Evolutionary conservation across 768 basidiomycete species (phyloP), one percentile per base, ranked within the genome.

Genomic region (Cystofilobasidium bisporidii): DNA sequence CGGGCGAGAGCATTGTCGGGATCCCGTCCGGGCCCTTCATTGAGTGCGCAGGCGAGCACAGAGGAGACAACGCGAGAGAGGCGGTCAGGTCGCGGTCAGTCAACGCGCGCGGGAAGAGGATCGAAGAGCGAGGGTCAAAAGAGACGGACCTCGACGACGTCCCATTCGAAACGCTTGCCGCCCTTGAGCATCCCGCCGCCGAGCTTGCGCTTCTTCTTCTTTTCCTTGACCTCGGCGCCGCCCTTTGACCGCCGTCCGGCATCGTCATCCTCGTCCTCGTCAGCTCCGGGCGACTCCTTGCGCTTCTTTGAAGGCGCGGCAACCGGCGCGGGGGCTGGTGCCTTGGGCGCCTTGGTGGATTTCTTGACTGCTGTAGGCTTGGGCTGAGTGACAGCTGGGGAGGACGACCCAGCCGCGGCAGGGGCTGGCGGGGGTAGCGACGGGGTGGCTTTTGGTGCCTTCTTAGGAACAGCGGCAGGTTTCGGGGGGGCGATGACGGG

Each of bases 161-260:
- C 53, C 53, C 53, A 56, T 2, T 56, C n/a, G 53, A 56, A 56
- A 2, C n/a, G 18, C 53, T 56, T 56, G 53, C 53, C 53, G 8
- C 14, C 20, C 50, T 53, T 53, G 50, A 53, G 50, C 53, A 56
- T 11, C 3, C 28, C 53, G 30, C 53, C 53, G 6, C 53, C 53
- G 28, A 56, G 53, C 30, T 56, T 56, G 26, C 53, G 53, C 53
- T 56, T 56, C 53, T 56, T 56, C 53, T 56, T 56, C 53, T 56
- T 56, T 30, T 56, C 53, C 28, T 28, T 28, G 28, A 53, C 50
- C 11, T 24, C 28, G n/a, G n/a, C n/a, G n/a, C n/a, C n/a, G n/a
- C 24, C n/a, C 24, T 32, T 32, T 15, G 3, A 11, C 18, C 11
- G 53, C 18, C 6, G n/a, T n/a, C 20, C 53, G 53, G 10, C 48